phyloP scores from a whole-genome alignment of 768 basidiomycete genomes.

The Collybia sordida region DNA sequence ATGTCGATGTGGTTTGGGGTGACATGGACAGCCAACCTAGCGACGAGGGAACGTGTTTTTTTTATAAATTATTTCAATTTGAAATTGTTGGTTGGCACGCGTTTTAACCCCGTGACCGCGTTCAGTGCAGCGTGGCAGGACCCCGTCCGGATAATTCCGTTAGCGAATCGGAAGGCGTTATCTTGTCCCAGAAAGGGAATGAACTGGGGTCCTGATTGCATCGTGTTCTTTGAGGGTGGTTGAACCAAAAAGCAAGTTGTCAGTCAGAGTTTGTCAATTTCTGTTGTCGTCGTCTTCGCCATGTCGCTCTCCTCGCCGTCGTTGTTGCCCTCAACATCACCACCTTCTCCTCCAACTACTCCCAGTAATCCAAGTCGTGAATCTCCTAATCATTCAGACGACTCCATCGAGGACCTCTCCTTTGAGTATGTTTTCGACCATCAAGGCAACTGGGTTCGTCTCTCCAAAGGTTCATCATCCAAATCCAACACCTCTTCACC shows the following conservation, averaged over 20 bases:
- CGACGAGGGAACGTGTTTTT: no score
- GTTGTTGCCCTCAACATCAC: conserved; percentile 18
- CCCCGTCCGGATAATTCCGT: conserved; percentile 22
- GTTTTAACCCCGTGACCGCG: conserved; percentile 37
- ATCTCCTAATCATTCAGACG: conserved; percentile 45
- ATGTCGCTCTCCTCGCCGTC: conserved; percentile 17
- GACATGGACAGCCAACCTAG: no score
- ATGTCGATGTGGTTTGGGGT: no score
- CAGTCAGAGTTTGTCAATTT: conserved; percentile 18
- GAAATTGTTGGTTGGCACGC: background rate
- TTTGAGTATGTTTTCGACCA: conserved; percentile 63
- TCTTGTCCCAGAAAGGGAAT: background rate
- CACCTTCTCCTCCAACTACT: conserved; percentile 40
- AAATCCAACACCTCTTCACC: conserved; percentile 47
- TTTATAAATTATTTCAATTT: no score
- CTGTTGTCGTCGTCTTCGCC: conserved; percentile 26
- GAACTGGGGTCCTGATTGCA: conserved; percentile 27
- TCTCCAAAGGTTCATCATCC: conserved; percentile 49
- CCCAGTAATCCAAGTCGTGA: conserved; percentile 31
- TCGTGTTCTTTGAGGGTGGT: conserved; percentile 26
- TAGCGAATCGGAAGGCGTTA: conserved; percentile 15
- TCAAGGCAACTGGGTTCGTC: conserved; percentile 54
- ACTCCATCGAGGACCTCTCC: conserved; percentile 63
- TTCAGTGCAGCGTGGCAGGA: conserved; percentile 27
- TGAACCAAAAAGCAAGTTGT: conserved; percentile 12